Percentiles rank a stretch among this genome's conserved stretches.
These are phyloP conservation scores for Paraphaeosphaeria sporulosa DNA, from an alignment of 2,329 filamentous ascomycete genomes.

Conservation along the genomic window DNA sequence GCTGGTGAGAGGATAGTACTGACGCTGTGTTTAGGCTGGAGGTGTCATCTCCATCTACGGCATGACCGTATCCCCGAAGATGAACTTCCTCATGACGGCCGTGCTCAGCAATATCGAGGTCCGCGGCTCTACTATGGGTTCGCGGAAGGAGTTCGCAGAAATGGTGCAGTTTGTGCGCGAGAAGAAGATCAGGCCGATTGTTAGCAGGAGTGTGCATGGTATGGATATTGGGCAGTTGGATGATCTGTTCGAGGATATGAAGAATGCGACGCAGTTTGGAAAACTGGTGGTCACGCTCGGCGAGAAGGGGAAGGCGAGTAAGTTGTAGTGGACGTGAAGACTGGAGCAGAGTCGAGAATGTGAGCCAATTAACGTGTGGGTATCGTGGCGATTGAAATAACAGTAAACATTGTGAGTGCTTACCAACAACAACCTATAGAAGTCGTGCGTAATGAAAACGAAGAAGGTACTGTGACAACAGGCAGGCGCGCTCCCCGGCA, in stretches of 20 bases:
- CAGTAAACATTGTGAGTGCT: not conserved
- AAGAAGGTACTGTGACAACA: too few relatives aligned
- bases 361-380: not conserved
- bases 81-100: constrained; percentile 85
- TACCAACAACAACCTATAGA: not conserved
- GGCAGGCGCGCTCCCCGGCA: not conserved
- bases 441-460: too few relatives aligned
- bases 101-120: constrained; percentile 89
- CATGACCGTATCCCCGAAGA: constrained; percentile 86
- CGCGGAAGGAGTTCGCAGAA: constrained; percentile 84
- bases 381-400: not conserved
- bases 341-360: too few relatives aligned
- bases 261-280: constrained; percentile 84
- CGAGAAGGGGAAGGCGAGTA: constrained; percentile 32
- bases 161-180: constrained; percentile 84
- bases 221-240: constrained; percentile 82
- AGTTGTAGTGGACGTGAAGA: constrained; percentile 30
- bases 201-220: constrained; percentile 77
- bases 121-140: constrained; percentile 89
- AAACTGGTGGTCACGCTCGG: constrained; percentile 77
- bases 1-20: not conserved
- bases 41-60: constrained; percentile 88
- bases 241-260: constrained; percentile 85
- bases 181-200: constrained; percentile 76
- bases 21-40: constrained; percentile 60